These are phyloP conservation scores for Globisporangium okanoganense DNA, from an alignment of 352 stramenopile genomes.

Conservation along the genomic window DNA sequence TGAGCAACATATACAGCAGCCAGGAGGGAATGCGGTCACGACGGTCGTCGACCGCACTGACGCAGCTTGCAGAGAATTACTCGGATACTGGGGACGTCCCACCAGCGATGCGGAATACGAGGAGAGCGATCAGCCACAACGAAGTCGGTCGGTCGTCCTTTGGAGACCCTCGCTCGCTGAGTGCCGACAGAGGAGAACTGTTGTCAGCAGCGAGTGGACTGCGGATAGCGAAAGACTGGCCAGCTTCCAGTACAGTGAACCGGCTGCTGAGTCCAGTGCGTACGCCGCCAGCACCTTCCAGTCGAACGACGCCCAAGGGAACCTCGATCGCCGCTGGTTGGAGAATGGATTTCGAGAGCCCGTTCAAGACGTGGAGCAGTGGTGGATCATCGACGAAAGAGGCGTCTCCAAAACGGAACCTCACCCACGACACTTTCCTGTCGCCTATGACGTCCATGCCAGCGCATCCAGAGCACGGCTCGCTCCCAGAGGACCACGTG, in stretches of 20 bases:
- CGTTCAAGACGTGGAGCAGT: slow-evolving; percentile 73
- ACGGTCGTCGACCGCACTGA: slow-evolving; percentile 35
- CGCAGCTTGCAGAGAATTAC: slow-evolving; percentile 17
- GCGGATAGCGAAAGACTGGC: slow-evolving; percentile 48
- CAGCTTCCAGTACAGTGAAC: slow-evolving; percentile 18
- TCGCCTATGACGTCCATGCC: slow-evolving; percentile 30
- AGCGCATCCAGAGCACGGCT: slow-evolving; percentile 4
- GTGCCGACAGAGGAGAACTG: slow-evolving; percentile 17
- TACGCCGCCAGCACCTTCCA: slow-evolving; percentile 10
- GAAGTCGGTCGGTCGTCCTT: slow-evolving; percentile 28
- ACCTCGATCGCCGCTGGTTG: slow-evolving; percentile 19
- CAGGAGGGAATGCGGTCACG: slow-evolving; percentile 14
- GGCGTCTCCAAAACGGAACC: slow-evolving; percentile 24
- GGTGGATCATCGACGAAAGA: slow-evolving; percentile 27
- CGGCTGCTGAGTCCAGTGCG: slow-evolving; percentile 21
- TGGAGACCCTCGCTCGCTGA: slow-evolving; percentile 16
- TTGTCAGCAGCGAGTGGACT: slow-evolving; percentile 1
- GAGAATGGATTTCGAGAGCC: slow-evolving; percentile 74
- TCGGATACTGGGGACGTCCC: slow-evolving; percentile 33
- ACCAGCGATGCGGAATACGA: slow-evolving; percentile 43
- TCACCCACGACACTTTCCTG: slow-evolving; percentile 56
- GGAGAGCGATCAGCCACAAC: slow-evolving; percentile 64
- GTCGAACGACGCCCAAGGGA: slow-evolving; percentile 8
- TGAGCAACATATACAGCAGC: slow-evolving; percentile 2
- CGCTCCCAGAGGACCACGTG: slow-evolving; percentile 1